phyloP scores from a whole-genome alignment of 2,329 filamentous ascomycete genomes.

The Fusarium coicis region DNA sequence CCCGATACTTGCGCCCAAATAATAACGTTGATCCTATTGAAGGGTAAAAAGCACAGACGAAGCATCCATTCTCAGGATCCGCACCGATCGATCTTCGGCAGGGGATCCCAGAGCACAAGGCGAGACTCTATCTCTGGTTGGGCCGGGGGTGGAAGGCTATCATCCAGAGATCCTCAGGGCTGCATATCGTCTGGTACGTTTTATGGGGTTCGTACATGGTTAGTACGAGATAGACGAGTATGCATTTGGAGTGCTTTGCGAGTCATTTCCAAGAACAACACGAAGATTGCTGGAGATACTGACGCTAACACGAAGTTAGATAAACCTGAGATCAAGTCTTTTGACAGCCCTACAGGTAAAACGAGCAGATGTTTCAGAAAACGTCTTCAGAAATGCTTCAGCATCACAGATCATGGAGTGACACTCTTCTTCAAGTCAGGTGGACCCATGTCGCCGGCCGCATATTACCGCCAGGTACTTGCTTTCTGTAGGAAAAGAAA shows the following conservation, averaged over 20 bases:
- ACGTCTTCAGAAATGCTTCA: neutral
- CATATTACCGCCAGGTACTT: slow-evolving; percentile 3
- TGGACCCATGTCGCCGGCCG: slow-evolving; percentile 10
- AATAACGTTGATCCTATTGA: slow-evolving; percentile 1
- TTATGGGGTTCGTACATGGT: neutral
- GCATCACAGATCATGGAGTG: neutral
- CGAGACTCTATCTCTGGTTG: slow-evolving; percentile 17
- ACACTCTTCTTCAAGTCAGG: slow-evolving; percentile 13
- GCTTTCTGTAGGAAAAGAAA: neutral
- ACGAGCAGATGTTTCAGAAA: neutral
- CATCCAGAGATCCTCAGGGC: neutral
- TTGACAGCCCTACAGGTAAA: neutral
- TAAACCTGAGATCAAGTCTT: accelerated
- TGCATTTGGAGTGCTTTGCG: neutral
- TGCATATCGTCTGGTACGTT: neutral
- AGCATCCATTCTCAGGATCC: slow-evolving; percentile 34
- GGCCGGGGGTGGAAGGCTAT: neutral
- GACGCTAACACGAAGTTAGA: neutral
- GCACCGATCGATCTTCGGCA: slow-evolving; percentile 35
- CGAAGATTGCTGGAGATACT: neutral
- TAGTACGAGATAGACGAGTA: neutral
- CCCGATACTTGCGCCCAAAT: neutral
- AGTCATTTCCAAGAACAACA: neutral
- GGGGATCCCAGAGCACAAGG: slow-evolving; percentile 12
- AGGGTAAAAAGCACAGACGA: slow-evolving; percentile 22